Percentiles rank a stretch among this genome's conserved stretches.
Conservation (phyloP, 768 basidiomycete species). For the Leucocoprinus leucothites region DNA sequence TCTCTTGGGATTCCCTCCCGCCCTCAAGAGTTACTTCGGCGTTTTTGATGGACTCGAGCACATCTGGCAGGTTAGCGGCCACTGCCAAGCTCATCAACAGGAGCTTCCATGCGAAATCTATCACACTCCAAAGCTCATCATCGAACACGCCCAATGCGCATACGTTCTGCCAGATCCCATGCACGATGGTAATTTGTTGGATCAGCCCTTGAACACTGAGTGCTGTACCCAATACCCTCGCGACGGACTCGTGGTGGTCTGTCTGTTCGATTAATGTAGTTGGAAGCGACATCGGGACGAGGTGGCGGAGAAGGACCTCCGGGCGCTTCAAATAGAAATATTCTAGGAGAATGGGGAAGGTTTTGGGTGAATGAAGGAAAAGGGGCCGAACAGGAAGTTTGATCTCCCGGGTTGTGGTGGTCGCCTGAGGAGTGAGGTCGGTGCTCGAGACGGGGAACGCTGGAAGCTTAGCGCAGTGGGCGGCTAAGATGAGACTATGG, state of each 20-base stretch:
- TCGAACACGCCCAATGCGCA: constrained; percentile 69
- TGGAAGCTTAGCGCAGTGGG: constrained; percentile 65
- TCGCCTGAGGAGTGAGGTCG: constrained; percentile 21
- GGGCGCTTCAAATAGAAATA: constrained; percentile 68
- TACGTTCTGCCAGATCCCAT: constrained; percentile 72
- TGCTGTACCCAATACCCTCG: constrained; percentile 32
- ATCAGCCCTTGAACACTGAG: constrained; percentile 47
- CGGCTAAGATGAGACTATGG: constrained; percentile 67
- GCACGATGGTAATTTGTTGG: constrained; percentile 43
- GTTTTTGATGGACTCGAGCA: constrained; percentile 10
- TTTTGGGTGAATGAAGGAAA: constrained; percentile 57
- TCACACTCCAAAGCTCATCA: constrained; percentile 58
- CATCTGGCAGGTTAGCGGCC: constrained; percentile 35
- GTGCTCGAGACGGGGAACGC: constrained; percentile 40
- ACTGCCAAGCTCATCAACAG: constrained; percentile 58
- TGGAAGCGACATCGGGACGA: constrained; percentile 38
- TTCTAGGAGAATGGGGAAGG: constrained; percentile 54
- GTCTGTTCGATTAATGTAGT: constrained; percentile 24
- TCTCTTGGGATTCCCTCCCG: not conserved
- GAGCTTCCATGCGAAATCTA: constrained; percentile 68
- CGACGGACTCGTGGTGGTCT: constrained; percentile 23
- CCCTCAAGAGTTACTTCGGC: not conserved
- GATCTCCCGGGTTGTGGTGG: constrained; percentile 27
- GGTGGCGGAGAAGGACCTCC: constrained; percentile 44
- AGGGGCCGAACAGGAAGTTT: constrained; percentile 62